Evolutionary conservation across 371 early-diverging fungal genomes (phyloP).

Genomic region (Mortierella sp.): DNA sequence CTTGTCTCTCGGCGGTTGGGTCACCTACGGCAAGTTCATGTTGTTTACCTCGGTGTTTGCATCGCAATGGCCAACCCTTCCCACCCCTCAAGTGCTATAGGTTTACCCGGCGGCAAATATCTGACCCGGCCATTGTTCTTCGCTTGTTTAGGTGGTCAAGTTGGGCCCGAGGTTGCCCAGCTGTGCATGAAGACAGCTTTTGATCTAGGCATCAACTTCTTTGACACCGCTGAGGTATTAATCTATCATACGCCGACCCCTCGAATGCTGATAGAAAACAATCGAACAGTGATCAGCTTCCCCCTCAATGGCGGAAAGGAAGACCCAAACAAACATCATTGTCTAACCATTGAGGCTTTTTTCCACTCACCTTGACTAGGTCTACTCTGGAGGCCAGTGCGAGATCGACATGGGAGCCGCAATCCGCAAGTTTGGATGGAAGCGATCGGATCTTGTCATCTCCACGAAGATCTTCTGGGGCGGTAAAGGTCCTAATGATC

Average conservation of each 20-base stretch:
- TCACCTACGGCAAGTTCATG: slow-evolving; percentile 68
- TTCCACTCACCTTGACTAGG: background rate
- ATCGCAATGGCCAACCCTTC: background rate
- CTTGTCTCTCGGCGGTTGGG: slow-evolving; percentile 66
- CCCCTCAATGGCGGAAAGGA: no score
- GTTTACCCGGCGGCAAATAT: no score
- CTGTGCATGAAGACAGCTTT: slow-evolving; percentile 80
- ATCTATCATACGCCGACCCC: background rate
- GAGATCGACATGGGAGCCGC: slow-evolving; percentile 85
- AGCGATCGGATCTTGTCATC: slow-evolving; percentile 80
- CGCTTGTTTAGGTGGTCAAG: slow-evolving; percentile 60
- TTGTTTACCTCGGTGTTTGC: slow-evolving; percentile 1
- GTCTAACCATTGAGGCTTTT: no score
- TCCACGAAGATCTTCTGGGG: slow-evolving; percentile 91
- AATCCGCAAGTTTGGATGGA: slow-evolving; percentile 74
- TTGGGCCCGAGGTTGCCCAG: slow-evolving; percentile 68
- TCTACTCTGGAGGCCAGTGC: slow-evolving; percentile 70
- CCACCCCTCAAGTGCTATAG: no score
- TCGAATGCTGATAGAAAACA: no score
- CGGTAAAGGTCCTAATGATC: slow-evolving; percentile 83
- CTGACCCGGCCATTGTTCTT: background rate
- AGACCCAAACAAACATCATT: no score
- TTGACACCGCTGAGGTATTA: slow-evolving; percentile 81
- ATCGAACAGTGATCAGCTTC: no score
- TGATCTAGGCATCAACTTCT: slow-evolving; percentile 85